Conservation (phyloP, 495 filamentous ascomycete species). For the Neurospora sp. region DNA sequence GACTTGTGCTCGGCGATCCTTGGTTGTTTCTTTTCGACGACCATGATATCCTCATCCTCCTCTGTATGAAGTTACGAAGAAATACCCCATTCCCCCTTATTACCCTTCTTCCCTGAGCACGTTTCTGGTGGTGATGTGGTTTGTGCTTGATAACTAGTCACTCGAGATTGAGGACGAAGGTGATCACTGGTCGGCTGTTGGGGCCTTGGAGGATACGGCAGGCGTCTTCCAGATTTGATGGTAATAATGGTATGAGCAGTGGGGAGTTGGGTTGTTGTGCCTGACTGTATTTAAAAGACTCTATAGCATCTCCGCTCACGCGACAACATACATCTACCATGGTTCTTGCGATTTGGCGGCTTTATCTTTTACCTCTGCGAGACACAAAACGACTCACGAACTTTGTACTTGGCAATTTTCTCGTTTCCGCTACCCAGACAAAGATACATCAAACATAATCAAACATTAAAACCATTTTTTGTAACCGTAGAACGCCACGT, state of each 20-base stretch:
- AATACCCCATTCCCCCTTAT: neutral
- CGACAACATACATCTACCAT: neutral
- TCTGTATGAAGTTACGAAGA: neutral
- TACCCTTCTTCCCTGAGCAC: neutral
- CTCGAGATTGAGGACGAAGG: neutral
- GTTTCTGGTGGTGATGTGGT: neutral
- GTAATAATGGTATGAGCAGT: neutral
- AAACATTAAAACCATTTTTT: neutral
- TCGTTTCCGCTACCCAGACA: neutral
- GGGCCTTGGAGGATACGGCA: neutral
- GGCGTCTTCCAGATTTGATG: neutral
- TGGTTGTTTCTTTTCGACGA: constrained; percentile 1
- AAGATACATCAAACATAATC: neutral
- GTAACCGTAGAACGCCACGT: neutral
- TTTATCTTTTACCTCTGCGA: neutral
- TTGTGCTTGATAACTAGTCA: neutral
- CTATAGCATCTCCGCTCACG: neutral
- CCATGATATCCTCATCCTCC: constrained; percentile 1
- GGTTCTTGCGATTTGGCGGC: neutral
- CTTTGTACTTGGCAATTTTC: neutral
- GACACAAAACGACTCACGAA: neutral
- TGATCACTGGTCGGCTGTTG: neutral
- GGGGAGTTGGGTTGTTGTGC: neutral
- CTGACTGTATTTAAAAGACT: neutral
- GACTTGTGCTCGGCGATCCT: constrained; percentile 8